Evolutionary conservation across 1,284 basidiomycete species (phyloP).

Genomic region (Leccinum solheimii): DNA sequence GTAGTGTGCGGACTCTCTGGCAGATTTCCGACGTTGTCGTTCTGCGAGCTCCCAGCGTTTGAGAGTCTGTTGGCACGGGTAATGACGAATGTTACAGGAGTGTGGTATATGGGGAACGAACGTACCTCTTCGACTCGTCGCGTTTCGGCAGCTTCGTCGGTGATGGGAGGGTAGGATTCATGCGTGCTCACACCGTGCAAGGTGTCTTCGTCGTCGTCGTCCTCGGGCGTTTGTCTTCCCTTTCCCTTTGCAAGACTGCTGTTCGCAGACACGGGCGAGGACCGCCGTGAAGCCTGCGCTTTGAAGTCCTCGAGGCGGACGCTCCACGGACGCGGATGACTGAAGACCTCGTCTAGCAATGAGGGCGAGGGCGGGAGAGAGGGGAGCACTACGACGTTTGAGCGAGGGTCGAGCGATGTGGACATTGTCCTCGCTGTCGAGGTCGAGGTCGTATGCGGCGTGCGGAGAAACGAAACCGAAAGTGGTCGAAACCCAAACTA

Average conservation of each 20-base stretch:
- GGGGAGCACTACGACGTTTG: slow-evolving; percentile 27
- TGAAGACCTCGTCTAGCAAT: slow-evolving; percentile 47
- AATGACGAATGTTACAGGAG: too few species aligned
- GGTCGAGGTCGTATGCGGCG: slow-evolving; percentile 9
- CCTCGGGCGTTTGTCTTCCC: slow-evolving; percentile 25
- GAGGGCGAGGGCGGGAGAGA: slow-evolving; percentile 44
- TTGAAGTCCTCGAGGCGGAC: slow-evolving; percentile 20
- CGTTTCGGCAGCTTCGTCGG: slow-evolving; percentile 64
- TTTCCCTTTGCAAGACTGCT: slow-evolving; percentile 29
- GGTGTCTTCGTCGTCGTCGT: slow-evolving; percentile 27
- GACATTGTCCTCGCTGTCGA: slow-evolving; percentile 24
- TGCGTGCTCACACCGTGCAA: slow-evolving; percentile 25
- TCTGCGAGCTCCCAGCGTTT: slow-evolving; percentile 73
- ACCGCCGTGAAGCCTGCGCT: slow-evolving; percentile 13
- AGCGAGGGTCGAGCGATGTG: slow-evolving; percentile 15
- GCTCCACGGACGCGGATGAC: slow-evolving; percentile 38
- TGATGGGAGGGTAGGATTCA: slow-evolving; percentile 61
- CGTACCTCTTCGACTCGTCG: slow-evolving; percentile 68
- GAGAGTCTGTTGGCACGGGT: slow-evolving; percentile 51
- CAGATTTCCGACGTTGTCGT: slow-evolving; percentile 64
- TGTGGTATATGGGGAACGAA: too few species aligned
- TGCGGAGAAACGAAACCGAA: slow-evolving; percentile 5
- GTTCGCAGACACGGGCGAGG: slow-evolving; percentile 15
- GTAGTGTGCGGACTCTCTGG: slow-evolving; percentile 47
- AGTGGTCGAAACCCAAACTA: slow-evolving; percentile 13